Percentiles rank a stretch among this genome's conserved stretches.
These are phyloP conservation scores for Pichia scutulata DNA, from an alignment of 805 yeast genomes.

Conservation along the genomic window DNA sequence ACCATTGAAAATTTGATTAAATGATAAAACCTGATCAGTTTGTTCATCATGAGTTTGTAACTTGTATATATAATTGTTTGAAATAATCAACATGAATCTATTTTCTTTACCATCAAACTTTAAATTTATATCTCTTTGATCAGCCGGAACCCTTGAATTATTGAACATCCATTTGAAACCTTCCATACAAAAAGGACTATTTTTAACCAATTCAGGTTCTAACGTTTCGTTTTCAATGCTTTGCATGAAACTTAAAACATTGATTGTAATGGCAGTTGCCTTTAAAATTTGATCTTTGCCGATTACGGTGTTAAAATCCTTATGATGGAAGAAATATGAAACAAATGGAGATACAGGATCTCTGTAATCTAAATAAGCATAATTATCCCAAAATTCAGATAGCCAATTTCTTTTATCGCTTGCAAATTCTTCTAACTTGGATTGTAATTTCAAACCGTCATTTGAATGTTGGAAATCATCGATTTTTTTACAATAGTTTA, in stretches of 20 bases:
- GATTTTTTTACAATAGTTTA: conserved; percentile 46
- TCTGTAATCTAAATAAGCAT: conserved; percentile 82
- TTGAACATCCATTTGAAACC: conserved; percentile 88
- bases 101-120: conserved; percentile 37
- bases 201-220: conserved; percentile 73
- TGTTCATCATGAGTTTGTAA: conserved; percentile 47
- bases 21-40: conserved; percentile 36
- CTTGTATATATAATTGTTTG: conserved; percentile 76
- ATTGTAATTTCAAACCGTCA: conserved; percentile 67
- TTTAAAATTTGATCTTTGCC: conserved; percentile 62
- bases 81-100: conserved; percentile 63
- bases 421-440: conserved; percentile 53
- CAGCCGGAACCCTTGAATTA: conserved; percentile 73
- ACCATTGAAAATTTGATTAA: conserved; percentile 47
- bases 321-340: conserved; percentile 82
- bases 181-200: conserved; percentile 86
- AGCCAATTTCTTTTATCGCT: conserved; percentile 72
- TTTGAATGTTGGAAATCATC: conserved; percentile 50
- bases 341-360: conserved; percentile 95
- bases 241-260: conserved; percentile 61
- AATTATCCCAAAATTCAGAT: conserved; percentile 87
- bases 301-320: conserved; percentile 49
- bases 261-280: conserved; percentile 65
- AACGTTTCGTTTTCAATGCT: conserved; percentile 62
- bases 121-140: conserved; percentile 54